Evolutionary conservation across 257 asterid genomes (phyloP), one percentile per base, ranked within the genome.

Genomic region (Haberlea rhodopensis): DNA sequence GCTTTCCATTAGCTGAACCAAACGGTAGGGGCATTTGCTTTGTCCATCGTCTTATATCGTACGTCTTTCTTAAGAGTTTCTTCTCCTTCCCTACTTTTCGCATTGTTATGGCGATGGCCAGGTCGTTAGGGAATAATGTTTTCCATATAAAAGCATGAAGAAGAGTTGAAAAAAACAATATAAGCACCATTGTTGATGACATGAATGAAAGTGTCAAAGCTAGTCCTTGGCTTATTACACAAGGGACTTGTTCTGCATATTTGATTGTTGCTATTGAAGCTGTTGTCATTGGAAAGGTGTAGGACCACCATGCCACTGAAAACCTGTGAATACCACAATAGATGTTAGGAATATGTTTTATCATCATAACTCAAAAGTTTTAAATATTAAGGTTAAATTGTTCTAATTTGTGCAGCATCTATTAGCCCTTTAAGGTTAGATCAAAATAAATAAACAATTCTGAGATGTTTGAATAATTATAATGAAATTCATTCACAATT

Each of bases 221-320:
- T 16, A 92, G 63, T 11, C 80, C 87, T 67, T 84, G 84, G 77
- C 78, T 85, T 2, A 84, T 70, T 19, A 72, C 59, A 8, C 72
- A 71, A 4, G 96, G 95, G 4, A 73, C 98, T 19, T 73, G 71
- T 54, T 89, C 97, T n/a, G 98, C 91, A 69, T 92, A 92, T 72
- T 82, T 87, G 67, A 92, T 92, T 22, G 88, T 79, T 54, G 98
- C 98, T 69, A 92, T 87, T 53, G 98, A 81, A 28, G 87, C 92
- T 43, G 97, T 89, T 46, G 97, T 92, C 98, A 92, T 92, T 0
- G 98, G 97, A 60, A 92, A 92, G 2, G 98, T 89, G 65, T 92
- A 92, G 18, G 98, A 89, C 98, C 98, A 92, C 98, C 98, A 91
- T 48, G 98, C 98, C 60, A 86, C 77, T 21, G 98, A 91, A 71